Percentiles rank a stretch among this genome's conserved stretches.
Conservation (phyloP, 140 eudicot species). For the Oenanthe javanica region DNA sequence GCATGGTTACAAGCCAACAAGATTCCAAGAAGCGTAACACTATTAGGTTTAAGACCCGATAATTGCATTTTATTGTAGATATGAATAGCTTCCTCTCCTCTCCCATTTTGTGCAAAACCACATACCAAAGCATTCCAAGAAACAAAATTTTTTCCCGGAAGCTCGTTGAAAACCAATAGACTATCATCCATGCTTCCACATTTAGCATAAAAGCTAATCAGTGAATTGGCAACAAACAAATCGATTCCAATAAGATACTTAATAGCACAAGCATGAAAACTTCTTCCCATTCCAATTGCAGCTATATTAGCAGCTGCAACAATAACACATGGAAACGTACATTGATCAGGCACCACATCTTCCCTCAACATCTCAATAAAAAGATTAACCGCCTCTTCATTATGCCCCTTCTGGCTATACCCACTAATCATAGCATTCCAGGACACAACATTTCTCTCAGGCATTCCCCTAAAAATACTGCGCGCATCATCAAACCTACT, state of each 20-base stretch:
- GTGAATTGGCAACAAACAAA: conserved; percentile 51
- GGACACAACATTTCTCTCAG: conserved; percentile 61
- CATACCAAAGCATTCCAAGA: conserved; percentile 76
- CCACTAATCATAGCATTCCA: conserved; percentile 85
- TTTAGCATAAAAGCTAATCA: conserved; percentile 68
- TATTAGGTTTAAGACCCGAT: conserved; percentile 37
- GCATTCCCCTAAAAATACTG: conserved; percentile 44
- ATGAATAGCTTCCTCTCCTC: conserved; percentile 32
- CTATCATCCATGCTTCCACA: conserved; percentile 78
- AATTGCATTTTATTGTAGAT: conserved; percentile 35
- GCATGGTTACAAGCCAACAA: conserved; percentile 66
- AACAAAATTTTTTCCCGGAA: conserved; percentile 40
- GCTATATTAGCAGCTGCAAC: conserved; percentile 67
- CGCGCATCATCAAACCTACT: conserved; percentile 46
- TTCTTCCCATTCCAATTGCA: conserved; percentile 57
- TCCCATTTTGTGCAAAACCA: conserved; percentile 68
- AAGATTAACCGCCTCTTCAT: conserved; percentile 68
- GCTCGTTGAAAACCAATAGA: conserved; percentile 39
- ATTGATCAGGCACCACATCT: conserved; percentile 37
- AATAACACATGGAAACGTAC: conserved; percentile 54
- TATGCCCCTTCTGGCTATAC: conserved; percentile 54
- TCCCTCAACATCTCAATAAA: conserved; percentile 66
- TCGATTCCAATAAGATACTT: conserved; percentile 38
- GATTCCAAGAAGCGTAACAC: conserved; percentile 64
- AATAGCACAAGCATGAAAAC: conserved; percentile 69